Evolutionary conservation across 805 yeast genomes (phyloP).

Genomic region (Wickerhamomyces chambardii): DNA sequence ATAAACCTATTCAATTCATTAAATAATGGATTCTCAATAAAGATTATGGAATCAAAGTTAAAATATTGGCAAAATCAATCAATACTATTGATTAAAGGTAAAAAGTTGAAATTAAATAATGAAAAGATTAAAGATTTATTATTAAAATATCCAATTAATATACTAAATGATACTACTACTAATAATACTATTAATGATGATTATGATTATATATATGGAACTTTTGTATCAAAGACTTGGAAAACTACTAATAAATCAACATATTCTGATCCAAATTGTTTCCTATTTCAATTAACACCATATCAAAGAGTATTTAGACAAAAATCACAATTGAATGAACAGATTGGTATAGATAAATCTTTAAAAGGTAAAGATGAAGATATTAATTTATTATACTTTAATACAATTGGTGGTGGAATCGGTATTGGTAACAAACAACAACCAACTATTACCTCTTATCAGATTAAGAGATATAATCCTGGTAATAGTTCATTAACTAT

Average conservation of each 20-base stretch:
- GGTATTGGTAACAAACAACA: conserved; percentile 68
- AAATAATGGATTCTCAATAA: conserved; percentile 66
- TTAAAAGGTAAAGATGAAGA: conserved; percentile 17
- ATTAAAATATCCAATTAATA: background rate
- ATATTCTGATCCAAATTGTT: conserved; percentile 55
- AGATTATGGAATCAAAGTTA: conserved; percentile 75
- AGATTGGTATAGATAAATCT: no score
- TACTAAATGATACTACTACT: conserved; percentile 7
- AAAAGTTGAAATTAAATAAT: conserved; percentile 24
- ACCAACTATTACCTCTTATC: conserved; percentile 33
- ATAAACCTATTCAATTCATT: conserved; percentile 3
- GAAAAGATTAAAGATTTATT: background rate
- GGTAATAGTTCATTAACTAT: conserved; percentile 78
- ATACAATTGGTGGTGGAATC: conserved; percentile 67
- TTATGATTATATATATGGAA: conserved; percentile 47
- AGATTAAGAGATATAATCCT: conserved; percentile 37
- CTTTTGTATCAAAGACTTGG: conserved; percentile 71
- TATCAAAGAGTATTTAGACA: conserved; percentile 44
- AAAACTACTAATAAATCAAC: conserved; percentile 55
- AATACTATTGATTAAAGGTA: conserved; percentile 60
- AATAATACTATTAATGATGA: conserved; percentile 18
- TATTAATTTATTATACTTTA: conserved; percentile 45
- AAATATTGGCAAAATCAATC: conserved; percentile 92
- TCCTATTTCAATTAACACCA: conserved; percentile 65
- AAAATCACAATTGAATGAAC: background rate